Evolutionary conservation across 2,329 filamentous ascomycete genomes (phyloP), one percentile per base, ranked within the genome.

Genomic region (Colletotrichum costaricense): DNA sequence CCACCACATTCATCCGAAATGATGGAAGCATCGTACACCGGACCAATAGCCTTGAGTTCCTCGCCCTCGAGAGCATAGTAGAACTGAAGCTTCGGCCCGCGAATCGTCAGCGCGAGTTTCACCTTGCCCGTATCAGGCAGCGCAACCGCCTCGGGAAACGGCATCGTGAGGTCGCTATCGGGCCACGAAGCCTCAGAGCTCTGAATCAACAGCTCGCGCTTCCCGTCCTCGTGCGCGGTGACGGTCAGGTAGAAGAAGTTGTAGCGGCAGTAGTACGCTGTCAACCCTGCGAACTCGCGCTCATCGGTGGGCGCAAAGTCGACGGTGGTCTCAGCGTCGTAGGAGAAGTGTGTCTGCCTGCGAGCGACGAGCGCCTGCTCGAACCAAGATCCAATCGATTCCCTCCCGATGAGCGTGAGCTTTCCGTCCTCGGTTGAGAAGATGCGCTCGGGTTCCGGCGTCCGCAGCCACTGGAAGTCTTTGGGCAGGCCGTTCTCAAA

Each of bases 211-310:
- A 92, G 82, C 78, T 92, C 90, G 11, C 90, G 85, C 74, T 87
- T 82, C 1, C 89, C 89, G 67, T 90, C 86, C 0, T 86, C 81
- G 76, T 89, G 81, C 0, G 89, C 89, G 3, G 89, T 89, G 2
- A 92, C 87, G 0, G 88, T 86, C 6, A 92, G 83, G 76, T 92
- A 92, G 82, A 91, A 92, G 80, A 91, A 92, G 80, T 92, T 92
- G 81, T 84, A 92, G 4, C 90, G 88, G 77, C 87, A 89, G 81
- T 92, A 92, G 79, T 92, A 92, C 0, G 89, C 88, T 14, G 88
- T 88, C 8, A 92, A 81, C 0, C 90, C 90, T 0, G 90, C 90
- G 72, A 90, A 92, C 75, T 91, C 86, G 12, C 90, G 84, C 82
- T 91, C 89, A 76, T 92, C 90, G 0, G 80, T 79, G 0, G 90